Conservation (phyloP, 164 flowering plant genomes). For the Nelumbo lutea region DNA sequence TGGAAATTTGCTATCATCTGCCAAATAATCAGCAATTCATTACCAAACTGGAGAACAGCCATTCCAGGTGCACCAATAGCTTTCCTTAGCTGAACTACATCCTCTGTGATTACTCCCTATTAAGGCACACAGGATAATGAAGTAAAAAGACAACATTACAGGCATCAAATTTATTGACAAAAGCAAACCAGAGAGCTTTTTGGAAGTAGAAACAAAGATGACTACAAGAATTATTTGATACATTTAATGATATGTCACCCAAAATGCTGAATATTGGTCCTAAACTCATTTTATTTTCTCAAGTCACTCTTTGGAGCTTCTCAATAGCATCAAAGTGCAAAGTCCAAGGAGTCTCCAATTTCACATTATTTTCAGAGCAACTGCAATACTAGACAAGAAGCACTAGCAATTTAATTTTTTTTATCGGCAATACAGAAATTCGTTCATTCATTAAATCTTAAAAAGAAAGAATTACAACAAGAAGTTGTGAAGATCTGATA, state of each 20-base stretch:
- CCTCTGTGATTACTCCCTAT: constrained; percentile 96
- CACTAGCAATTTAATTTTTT: no score
- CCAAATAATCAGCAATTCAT: constrained; percentile 1
- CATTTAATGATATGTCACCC: background rate
- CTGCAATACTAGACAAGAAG: no score
- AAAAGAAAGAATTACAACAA: no score
- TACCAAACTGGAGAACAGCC: constrained; percentile 99
- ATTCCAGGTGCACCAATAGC: constrained; percentile 97
- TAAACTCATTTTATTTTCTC: background rate
- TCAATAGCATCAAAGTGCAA: background rate
- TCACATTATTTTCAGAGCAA: no score
- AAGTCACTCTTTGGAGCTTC: background rate
- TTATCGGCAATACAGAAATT: no score
- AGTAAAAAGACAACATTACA: background rate
- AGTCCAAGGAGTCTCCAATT: no score
- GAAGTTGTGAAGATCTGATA: background rate
- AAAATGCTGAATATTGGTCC: background rate
- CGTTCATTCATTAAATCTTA: no score
- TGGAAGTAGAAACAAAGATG: background rate
- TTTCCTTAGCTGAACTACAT: constrained; percentile 82
- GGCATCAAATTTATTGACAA: background rate
- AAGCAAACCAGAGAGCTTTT: background rate
- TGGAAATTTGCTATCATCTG: background rate
- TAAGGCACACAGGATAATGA: background rate
- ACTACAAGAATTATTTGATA: background rate